A percentile compares a stretch with the other conserved stretches of the same genome.
Conservation (phyloP, 1,284 basidiomycete genomes). For the Lentinula novae-zelandiae region DNA sequence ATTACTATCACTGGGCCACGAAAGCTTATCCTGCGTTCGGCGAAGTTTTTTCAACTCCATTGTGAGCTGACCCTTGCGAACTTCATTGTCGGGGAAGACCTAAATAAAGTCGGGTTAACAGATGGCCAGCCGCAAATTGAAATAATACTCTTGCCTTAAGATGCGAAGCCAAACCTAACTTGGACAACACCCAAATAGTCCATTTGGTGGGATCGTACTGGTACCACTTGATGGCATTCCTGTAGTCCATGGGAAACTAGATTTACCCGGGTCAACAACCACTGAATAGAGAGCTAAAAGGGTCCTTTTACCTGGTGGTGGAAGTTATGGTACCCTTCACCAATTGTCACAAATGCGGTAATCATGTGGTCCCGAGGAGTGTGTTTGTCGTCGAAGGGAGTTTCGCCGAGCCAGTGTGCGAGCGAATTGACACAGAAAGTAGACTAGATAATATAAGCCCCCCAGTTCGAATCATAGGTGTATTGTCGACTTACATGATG, state of each 20-base stretch:
- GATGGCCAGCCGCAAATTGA: neutral
- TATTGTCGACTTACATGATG: slow-evolving; percentile 65
- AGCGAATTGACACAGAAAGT: slow-evolving; percentile 96
- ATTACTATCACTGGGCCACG: slow-evolving; percentile 77
- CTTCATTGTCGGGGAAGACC: slow-evolving; percentile 90
- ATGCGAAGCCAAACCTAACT: slow-evolving; percentile 78
- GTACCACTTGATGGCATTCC: slow-evolving; percentile 91
- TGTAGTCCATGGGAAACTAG: slow-evolving; percentile 90
- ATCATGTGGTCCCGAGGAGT: slow-evolving; percentile 87
- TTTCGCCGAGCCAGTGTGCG: slow-evolving; percentile 91
- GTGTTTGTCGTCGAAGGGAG: slow-evolving; percentile 94
- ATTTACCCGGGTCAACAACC: neutral
- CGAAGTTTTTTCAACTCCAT: slow-evolving; percentile 88
- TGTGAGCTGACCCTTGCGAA: slow-evolving; percentile 87
- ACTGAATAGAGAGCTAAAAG: neutral
- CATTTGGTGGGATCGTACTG: slow-evolving; percentile 91
- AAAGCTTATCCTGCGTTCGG: slow-evolving; percentile 63
- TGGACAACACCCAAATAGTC: slow-evolving; percentile 74
- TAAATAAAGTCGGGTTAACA: slow-evolving; percentile 17
- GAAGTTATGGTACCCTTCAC: slow-evolving; percentile 97
- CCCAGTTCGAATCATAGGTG: slow-evolving; percentile 1
- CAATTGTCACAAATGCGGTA: slow-evolving; percentile 85
- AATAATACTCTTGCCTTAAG: slow-evolving; percentile 55
- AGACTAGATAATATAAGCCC: slow-evolving; percentile 43
- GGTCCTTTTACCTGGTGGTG: slow-evolving; percentile 55